Evolutionary conservation across 2,329 filamentous ascomycete genomes (phyloP).

Genomic region (Aschersonia sp.): DNA sequence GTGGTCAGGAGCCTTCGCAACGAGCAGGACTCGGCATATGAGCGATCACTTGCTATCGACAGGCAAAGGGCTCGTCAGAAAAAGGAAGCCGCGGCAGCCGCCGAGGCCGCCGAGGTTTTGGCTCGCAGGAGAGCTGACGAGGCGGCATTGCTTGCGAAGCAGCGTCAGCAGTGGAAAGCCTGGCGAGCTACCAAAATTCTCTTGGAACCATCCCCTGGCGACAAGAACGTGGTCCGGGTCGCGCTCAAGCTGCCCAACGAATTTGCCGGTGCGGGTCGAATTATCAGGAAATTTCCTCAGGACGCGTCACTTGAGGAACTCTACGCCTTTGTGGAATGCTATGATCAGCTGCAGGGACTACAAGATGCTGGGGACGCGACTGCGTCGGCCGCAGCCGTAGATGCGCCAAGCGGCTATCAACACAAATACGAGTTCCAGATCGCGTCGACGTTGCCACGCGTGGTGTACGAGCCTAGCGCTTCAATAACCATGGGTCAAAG

Average conservation of each 20-base stretch:
- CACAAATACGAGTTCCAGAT: slow-evolving; percentile 79
- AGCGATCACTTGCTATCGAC: slow-evolving; percentile 78
- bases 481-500: slow-evolving; percentile 53
- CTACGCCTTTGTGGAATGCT: slow-evolving; percentile 93
- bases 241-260: slow-evolving; percentile 48
- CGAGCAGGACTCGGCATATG: slow-evolving; percentile 87
- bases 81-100: slow-evolving; percentile 60
- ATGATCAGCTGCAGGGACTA: slow-evolving; percentile 50
- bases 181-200: slow-evolving; percentile 62
- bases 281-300: slow-evolving; percentile 60
- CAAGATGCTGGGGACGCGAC: slow-evolving; percentile 17
- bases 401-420: slow-evolving; percentile 34
- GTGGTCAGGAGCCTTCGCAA: slow-evolving; percentile 68
- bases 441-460: slow-evolving; percentile 71
- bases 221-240: slow-evolving; percentile 59
- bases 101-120: slow-evolving; percentile 50
- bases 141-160: slow-evolving; percentile 31
- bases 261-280: slow-evolving; percentile 47
- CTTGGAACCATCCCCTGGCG: slow-evolving; percentile 48
- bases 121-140: slow-evolving; percentile 48
- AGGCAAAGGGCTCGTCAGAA: slow-evolving; percentile 67
- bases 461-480: slow-evolving; percentile 58
- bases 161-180: slow-evolving; percentile 54
- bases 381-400: not conserved
- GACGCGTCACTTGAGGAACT: slow-evolving; percentile 71